These are phyloP conservation scores for Spergularia azorica DNA, from an alignment of 179 eudicot species.

Conservation along the genomic window DNA sequence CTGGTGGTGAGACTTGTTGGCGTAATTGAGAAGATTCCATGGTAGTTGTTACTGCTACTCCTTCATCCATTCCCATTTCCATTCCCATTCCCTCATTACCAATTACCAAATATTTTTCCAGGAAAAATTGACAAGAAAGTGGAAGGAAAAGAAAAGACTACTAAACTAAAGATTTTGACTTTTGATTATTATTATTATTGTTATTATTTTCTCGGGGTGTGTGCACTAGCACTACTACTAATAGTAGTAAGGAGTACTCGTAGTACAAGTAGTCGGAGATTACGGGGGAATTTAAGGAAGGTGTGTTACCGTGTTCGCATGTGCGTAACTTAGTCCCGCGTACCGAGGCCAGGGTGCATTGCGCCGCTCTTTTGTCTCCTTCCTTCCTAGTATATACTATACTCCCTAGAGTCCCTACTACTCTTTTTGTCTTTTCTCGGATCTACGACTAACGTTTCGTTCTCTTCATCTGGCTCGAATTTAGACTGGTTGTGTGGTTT, in stretches of 20 bases:
- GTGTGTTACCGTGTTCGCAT: slow-evolving; percentile 15
- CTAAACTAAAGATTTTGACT: neutral
- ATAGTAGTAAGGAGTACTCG: neutral
- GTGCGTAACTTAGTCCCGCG: slow-evolving; percentile 14
- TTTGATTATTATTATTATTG: neutral
- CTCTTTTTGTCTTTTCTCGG: no score
- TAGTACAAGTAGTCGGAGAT: no score
- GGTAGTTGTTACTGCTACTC: no score
- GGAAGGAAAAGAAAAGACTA: neutral
- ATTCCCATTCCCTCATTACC: slow-evolving; percentile 6
- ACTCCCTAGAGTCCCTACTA: no score
- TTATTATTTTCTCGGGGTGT: neutral
- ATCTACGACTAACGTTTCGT: no score
- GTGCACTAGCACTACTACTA: neutral
- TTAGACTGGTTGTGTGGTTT: no score
- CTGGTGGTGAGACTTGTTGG: neutral
- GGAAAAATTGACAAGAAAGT: no score
- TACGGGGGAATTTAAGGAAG: slow-evolving; percentile 25
- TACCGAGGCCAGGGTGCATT: slow-evolving; percentile 25
- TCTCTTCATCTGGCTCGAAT: no score
- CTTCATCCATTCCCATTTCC: no score
- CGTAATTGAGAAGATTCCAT: no score
- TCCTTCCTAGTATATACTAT: neutral
- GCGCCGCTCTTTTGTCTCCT: slow-evolving; percentile 33
- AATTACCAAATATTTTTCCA: no score